Evolutionary conservation across 371 early-diverging fungal species (phyloP), one percentile per base, ranked within the genome.

Genomic region (Mitosporidium daphniae): DNA sequence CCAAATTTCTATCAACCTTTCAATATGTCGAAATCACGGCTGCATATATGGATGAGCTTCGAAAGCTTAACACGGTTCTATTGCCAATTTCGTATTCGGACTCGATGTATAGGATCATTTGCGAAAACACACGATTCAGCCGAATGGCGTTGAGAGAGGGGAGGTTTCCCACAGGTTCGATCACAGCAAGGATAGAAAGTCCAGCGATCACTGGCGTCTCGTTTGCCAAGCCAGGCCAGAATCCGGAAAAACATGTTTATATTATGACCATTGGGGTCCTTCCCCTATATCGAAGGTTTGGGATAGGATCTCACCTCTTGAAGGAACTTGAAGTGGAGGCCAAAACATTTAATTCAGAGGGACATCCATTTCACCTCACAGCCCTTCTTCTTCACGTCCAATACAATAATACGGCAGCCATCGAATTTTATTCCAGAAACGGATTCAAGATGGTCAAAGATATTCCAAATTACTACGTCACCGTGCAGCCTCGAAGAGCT

Each of bases 211-310:
- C n/a, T n/a, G n/a, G n/a, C n/a, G n/a, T n/a, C n/a, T n/a, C n/a
- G n/a, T n/a, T n/a, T n/a, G n/a, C n/a, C n/a, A n/a, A n/a, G n/a
- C 27, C 40, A 35, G 16, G 9, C 28, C 19, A 12, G 40, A 30
- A 24, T 30, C 35, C 14, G 47, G 37, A 45, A 14, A 9, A 26
- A 16, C 40, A 41, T 16, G 42, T 73, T 11, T 86, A 82, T 36
- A 66, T 86, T 33, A 77, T 78, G 67, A 86, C 89, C 0, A 45
- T 86, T 23, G 78, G 89, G 17, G 77, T 86, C 16, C 47, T 78
- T 23, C 59, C 67, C 5, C 60, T 68, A 4, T 77, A 66, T 39
- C 52, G 89, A 19, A 41, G 59, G 4, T 49, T 62, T 17, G 68
- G 70, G 4, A 44, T 82, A 22, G 82, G 73, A 65, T n/a, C n/a